Percentiles rank a stretch among this genome's conserved stretches.
Conservation (phyloP, 108 stramenopile species). For the Poteriospumella lacustris region DNA sequence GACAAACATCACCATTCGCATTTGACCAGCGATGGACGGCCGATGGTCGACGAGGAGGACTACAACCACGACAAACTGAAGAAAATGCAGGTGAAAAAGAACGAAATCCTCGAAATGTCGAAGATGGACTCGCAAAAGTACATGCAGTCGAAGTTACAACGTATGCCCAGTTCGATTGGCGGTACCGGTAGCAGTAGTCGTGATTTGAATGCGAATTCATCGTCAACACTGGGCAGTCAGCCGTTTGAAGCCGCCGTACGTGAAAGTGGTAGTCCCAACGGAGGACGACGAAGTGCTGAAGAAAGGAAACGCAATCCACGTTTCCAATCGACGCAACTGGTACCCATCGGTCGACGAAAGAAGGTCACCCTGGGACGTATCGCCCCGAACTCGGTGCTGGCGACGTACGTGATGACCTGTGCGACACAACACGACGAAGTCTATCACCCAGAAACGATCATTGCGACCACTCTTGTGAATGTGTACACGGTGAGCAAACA, state of each 20-base stretch:
- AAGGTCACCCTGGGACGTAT: neutral
- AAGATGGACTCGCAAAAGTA: too few species aligned
- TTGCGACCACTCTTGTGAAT: neutral
- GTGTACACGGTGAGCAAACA: conserved; percentile 5
- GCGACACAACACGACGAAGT: neutral
- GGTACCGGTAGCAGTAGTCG: neutral
- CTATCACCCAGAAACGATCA: neutral
- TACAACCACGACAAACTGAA: neutral
- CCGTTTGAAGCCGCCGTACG: neutral
- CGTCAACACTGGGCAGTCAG: neutral
- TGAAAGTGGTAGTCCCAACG: neutral
- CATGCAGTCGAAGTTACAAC: too few species aligned
- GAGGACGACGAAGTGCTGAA: neutral
- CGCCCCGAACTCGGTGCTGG: neutral
- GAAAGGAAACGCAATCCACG: too few species aligned
- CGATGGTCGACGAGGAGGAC: neutral
- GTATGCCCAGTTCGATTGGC: too few species aligned
- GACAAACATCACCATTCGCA: too few species aligned
- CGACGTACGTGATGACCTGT: neutral
- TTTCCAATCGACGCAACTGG: neutral
- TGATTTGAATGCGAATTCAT: neutral
- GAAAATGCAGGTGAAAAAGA: neutral
- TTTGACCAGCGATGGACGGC: too few species aligned
- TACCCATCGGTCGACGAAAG: neutral
- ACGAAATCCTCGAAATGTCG: neutral